phyloP scores from a whole-genome alignment of 805 yeast species.

The Barnettozyma pratensis region DNA sequence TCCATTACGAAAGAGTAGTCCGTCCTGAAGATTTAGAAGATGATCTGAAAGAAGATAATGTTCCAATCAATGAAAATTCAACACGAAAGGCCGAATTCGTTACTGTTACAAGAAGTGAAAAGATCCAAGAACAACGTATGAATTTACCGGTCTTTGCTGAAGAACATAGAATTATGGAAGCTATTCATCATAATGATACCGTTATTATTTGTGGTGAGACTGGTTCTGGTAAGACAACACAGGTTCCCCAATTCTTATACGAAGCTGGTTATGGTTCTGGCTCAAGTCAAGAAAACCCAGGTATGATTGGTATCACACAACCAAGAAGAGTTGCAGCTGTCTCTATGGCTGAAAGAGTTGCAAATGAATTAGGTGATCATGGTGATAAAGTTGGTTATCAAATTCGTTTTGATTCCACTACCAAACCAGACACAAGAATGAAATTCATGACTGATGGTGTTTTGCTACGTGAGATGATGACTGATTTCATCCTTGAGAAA shows the following conservation, averaged over 20 bases:
- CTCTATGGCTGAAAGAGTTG: slow-evolving; percentile 81
- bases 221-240: slow-evolving; percentile 98
- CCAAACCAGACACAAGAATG: slow-evolving; percentile 59
- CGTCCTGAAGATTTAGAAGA: slow-evolving; percentile 71
- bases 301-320: slow-evolving; percentile 95
- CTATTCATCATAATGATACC: slow-evolving; percentile 86
- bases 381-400: slow-evolving; percentile 71
- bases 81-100: slow-evolving; percentile 62
- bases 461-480: slow-evolving; percentile 85
- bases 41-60: slow-evolving; percentile 58
- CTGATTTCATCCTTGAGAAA: slow-evolving; percentile 71
- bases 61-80: slow-evolving; percentile 49
- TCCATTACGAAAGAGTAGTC: slow-evolving; percentile 46
- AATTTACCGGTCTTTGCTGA: slow-evolving; percentile 84
- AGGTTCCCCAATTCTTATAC: slow-evolving; percentile 91
- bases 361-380: slow-evolving; percentile 69
- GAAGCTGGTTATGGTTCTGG: slow-evolving; percentile 84
- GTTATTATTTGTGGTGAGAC: slow-evolving; percentile 95
- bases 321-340: slow-evolving; percentile 94
- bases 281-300: slow-evolving; percentile 60
- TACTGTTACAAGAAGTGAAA: slow-evolving; percentile 57
- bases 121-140: slow-evolving; percentile 62
- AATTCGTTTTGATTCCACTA: slow-evolving; percentile 71
- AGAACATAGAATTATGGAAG: slow-evolving; percentile 94
- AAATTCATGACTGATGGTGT: slow-evolving; percentile 97